These are phyloP conservation scores for Globisporangium radiosum DNA, from an alignment of 352 stramenopile genomes.

Conservation along the genomic window DNA sequence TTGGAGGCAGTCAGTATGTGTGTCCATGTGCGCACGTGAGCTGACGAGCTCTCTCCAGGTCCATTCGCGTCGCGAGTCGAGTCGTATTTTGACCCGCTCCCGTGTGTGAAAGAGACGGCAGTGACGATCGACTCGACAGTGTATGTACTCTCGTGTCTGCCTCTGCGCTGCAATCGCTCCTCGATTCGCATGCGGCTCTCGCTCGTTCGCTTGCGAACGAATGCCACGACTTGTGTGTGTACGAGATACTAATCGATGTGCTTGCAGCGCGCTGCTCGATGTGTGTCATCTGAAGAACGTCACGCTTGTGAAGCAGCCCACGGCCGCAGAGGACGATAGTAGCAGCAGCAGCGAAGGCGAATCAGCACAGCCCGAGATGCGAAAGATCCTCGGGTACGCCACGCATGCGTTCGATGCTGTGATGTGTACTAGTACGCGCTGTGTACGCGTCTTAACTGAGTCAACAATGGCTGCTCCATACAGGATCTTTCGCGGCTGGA, in stretches of 20 bases:
- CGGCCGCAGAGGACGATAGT: slow-evolving; percentile 2
- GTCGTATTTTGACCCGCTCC: slow-evolving; percentile 10
- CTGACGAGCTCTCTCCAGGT: slow-evolving; percentile 11
- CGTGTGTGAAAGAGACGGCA: slow-evolving; percentile 37
- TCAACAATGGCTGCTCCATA: not conserved
- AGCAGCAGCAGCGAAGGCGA: not conserved
- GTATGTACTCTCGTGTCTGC: slow-evolving; percentile 17
- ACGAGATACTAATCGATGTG: not conserved
- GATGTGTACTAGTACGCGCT: not conserved
- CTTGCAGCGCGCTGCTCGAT: slow-evolving; percentile 41
- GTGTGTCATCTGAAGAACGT: slow-evolving; percentile 60
- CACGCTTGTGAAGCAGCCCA: slow-evolving; percentile 25
- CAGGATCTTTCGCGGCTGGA: slow-evolving; percentile 75
- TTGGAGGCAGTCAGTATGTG: not conserved
- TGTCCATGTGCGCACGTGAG: not conserved
- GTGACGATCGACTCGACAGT: slow-evolving; percentile 33
- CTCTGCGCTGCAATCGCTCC: not conserved
- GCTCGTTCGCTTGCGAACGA: too few relatives aligned
- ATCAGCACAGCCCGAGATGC: slow-evolving; percentile 12
- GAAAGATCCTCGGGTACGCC: slow-evolving; percentile 47
- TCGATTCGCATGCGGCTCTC: too few relatives aligned
- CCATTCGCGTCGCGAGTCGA: slow-evolving; percentile 28
- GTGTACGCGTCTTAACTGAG: not conserved
- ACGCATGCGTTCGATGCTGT: not conserved
- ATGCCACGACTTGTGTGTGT: not conserved